Percentiles rank a stretch among this genome's conserved stretches.
phyloP scores from a whole-genome alignment of 495 filamentous ascomycete genomes.

The Annulohypoxylon stygium region DNA sequence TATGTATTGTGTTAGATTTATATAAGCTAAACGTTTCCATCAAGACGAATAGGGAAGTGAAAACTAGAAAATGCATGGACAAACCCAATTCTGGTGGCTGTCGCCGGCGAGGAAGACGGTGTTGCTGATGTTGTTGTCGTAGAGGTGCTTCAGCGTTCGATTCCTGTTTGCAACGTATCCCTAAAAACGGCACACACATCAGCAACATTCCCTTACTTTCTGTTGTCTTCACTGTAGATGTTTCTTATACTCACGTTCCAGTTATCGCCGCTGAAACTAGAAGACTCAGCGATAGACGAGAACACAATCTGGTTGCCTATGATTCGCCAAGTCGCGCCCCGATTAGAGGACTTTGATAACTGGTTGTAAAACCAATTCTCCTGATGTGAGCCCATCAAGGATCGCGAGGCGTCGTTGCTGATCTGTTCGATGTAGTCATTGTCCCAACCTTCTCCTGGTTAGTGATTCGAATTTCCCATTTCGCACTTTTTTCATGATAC shows the following conservation, averaged over 20 bases:
- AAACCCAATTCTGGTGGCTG: conserved; percentile 72
- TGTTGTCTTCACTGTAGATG: neutral
- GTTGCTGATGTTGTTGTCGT: conserved; percentile 72
- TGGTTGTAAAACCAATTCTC: conserved; percentile 77
- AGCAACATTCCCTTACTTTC: neutral
- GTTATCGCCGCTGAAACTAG: conserved; percentile 44
- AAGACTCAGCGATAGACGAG: conserved; percentile 67
- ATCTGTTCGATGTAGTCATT: conserved; percentile 68
- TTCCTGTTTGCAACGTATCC: conserved; percentile 75
- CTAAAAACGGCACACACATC: conserved; percentile 53
- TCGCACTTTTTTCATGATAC: neutral
- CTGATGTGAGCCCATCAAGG: conserved; percentile 74
- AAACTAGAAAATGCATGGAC: neutral
- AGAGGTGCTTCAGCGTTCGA: conserved; percentile 69
- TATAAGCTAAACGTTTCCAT: neutral
- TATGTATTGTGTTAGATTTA: conserved; percentile 17
- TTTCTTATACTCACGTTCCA: conserved; percentile 45
- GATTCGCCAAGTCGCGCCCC: conserved; percentile 72
- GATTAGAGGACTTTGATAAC: conserved; percentile 63
- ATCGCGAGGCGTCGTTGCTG: conserved; percentile 68
- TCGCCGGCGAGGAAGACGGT: conserved; percentile 77
- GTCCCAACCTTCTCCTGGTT: conserved; percentile 58
- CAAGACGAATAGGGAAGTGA: neutral
- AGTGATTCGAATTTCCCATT: neutral
- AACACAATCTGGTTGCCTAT: conserved; percentile 77